phyloP scores from a whole-genome alignment of 345 rosid genomes.

The Boechera divaricarpa region DNA sequence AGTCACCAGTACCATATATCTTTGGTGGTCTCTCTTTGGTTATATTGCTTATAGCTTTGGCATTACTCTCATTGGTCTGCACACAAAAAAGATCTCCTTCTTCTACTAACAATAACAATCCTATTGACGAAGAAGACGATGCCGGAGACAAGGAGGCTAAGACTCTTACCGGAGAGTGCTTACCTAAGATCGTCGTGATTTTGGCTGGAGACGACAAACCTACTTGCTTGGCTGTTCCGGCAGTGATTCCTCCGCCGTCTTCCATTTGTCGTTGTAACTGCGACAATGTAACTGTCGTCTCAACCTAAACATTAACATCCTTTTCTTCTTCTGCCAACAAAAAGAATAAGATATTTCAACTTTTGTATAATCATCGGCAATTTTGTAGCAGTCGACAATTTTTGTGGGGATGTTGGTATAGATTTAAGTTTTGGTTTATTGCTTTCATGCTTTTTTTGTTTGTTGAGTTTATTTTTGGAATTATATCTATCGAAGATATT shows the following conservation, averaged over 20 bases:
- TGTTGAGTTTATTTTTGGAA: slow-evolving; percentile 1
- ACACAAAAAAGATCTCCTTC: slow-evolving; percentile 38
- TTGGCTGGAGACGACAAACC: slow-evolving; percentile 68
- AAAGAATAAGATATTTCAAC: background rate
- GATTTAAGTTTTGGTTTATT: background rate
- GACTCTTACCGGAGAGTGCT: slow-evolving; percentile 26
- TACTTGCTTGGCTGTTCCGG: slow-evolving; percentile 56
- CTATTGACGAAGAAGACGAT: slow-evolving; percentile 1
- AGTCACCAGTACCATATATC: slow-evolving; percentile 56
- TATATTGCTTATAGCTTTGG: slow-evolving; percentile 45
- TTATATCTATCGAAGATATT: background rate
- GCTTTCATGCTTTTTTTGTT: background rate
- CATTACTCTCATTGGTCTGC: slow-evolving; percentile 49
- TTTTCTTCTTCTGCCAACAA: background rate
- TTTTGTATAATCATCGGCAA: slow-evolving; percentile 25
- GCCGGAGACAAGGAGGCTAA: slow-evolving; percentile 14
- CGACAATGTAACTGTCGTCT: slow-evolving; percentile 25
- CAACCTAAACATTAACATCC: background rate
- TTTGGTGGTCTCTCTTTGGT: slow-evolving; percentile 52
- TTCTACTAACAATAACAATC: slow-evolving; percentile 7
- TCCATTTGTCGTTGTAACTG: slow-evolving; percentile 41
- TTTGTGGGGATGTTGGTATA: background rate
- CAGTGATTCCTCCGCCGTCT: slow-evolving; percentile 14
- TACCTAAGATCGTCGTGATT: slow-evolving; percentile 56
- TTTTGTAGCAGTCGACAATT: slow-evolving; percentile 27